phyloP scores from a whole-genome alignment of 495 filamentous ascomycete species.

The Haplographium delicatum region DNA sequence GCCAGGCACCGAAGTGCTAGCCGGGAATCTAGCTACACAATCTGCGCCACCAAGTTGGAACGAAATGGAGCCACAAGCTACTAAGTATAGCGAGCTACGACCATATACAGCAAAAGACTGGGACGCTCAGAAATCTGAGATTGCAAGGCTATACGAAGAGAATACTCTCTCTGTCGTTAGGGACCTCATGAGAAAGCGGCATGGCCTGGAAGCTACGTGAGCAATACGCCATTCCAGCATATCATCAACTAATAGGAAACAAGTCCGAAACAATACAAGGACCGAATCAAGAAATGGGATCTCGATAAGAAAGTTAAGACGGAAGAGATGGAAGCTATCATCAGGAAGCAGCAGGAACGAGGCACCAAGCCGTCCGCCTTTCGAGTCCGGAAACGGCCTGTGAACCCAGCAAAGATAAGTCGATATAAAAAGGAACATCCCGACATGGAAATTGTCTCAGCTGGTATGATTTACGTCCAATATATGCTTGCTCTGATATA shows the following conservation, averaged over 20 bases:
- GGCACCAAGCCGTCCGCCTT: conserved; percentile 2
- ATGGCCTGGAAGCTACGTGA: conserved; percentile 12
- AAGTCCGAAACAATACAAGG: conserved; percentile 13
- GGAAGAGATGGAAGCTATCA: conserved; percentile 7
- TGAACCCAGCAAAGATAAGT: conserved; percentile 4
- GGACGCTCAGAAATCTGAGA: conserved; percentile 6
- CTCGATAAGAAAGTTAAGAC: conserved; percentile 1
- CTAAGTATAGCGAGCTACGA: conserved; percentile 3
- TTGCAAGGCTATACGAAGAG: conserved; percentile 4
- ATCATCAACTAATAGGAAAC: conserved; percentile 6
- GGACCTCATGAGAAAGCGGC: conserved; percentile 7
- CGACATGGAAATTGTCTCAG: not conserved
- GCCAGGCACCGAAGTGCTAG: not conserved
- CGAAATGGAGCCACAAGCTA: conserved; percentile 1
- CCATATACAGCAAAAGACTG: conserved; percentile 6
- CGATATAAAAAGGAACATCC: conserved; percentile 8
- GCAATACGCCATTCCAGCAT: not conserved
- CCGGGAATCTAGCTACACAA: not conserved
- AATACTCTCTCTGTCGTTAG: conserved; percentile 2
- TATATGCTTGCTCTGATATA: not conserved
- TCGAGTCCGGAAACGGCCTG: conserved; percentile 4
- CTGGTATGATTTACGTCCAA: not conserved
- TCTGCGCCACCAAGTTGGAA: not conserved
- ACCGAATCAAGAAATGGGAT: conserved; percentile 7
- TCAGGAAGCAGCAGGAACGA: conserved; percentile 6